Evolutionary conservation across 2,329 filamentous ascomycete genomes (phyloP), one percentile per base, ranked within the genome.

Genomic region (Pseudogymnoascus sp.): DNA sequence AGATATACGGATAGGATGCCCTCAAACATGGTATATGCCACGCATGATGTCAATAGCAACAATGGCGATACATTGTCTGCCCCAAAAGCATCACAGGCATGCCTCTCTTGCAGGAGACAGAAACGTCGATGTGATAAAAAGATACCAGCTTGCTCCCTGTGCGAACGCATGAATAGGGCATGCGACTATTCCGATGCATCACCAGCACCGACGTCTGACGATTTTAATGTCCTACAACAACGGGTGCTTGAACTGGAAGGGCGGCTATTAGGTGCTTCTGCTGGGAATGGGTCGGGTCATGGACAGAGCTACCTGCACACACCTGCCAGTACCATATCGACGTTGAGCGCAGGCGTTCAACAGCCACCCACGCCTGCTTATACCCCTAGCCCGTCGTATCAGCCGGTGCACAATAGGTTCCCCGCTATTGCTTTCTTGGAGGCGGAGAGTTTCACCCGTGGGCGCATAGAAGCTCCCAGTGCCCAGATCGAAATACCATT

Each of bases 71-170:
- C 18, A 38, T 31, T 60, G 14, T 16, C 33, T 60, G 62, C 63
- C 7, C 67, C 60, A 23, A 74, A 71, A 62, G 76, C 78, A 16
- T 65, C 70, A 14, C 76, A 78, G 69, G 78, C 78, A 63, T 80
- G 78, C 66, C 65, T 73, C 45, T 72, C 76, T 31, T 81, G 78
- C 68, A 71, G 75, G 37, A 77, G 75, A 65, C 77, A 82, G 69
- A 83, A 83, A 71, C 74, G 81, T 45, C 79, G 77, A 73, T 83
- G 81, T 68, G 77, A 80, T 74, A 83, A 83, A 70, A 68, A 66
- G 4, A 66, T 83, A 1, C 81, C 81, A 12, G 68, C 71, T 14
- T 83, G 81, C 68, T 71, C 74, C 2, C 73, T 82, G 3, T 83
- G 81, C 69, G 67, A 67, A 18, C 73, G 78, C 9, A 76, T 79